These are phyloP conservation scores for Striga asiatica DNA, from an alignment of 257 asterid species.

Conservation along the genomic window DNA sequence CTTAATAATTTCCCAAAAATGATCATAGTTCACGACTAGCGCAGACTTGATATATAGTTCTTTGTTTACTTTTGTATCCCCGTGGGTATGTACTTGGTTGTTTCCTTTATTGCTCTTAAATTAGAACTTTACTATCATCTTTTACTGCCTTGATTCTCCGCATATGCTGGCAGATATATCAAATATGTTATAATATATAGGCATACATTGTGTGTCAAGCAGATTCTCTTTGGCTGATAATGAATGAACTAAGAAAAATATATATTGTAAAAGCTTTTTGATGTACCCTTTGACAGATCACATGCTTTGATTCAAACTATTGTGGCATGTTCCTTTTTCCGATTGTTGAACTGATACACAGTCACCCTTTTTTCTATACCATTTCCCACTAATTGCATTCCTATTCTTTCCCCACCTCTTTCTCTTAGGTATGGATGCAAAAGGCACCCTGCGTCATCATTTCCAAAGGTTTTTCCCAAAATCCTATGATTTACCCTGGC, in stretches of 20 bases:
- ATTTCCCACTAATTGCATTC: not conserved
- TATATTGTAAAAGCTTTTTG: not conserved
- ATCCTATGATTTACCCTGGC: constrained; percentile 39
- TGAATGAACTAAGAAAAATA: not conserved
- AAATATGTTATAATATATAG: not conserved
- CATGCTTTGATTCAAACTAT: no score
- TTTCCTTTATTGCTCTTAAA: not conserved
- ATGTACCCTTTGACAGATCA: not conserved
- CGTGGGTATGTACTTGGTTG: not conserved
- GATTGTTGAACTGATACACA: not conserved
- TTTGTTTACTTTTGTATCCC: not conserved
- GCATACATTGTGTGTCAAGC: no score
- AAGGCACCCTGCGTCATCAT: constrained; percentile 42
- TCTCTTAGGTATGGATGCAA: constrained; percentile 25
- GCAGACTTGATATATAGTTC: not conserved
- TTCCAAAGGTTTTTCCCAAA: constrained; percentile 50
- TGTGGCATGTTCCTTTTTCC: not conserved
- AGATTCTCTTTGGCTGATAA: not conserved
- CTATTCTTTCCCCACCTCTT: not conserved
- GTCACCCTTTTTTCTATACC: constrained; percentile 1
- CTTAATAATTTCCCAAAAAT: no score
- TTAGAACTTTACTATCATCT: not conserved
- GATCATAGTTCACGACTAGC: not conserved
- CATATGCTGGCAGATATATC: not conserved
- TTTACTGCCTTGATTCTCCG: not conserved